phyloP scores from a whole-genome alignment of 345 rosid genomes.

The Barbarea vulgaris region DNA sequence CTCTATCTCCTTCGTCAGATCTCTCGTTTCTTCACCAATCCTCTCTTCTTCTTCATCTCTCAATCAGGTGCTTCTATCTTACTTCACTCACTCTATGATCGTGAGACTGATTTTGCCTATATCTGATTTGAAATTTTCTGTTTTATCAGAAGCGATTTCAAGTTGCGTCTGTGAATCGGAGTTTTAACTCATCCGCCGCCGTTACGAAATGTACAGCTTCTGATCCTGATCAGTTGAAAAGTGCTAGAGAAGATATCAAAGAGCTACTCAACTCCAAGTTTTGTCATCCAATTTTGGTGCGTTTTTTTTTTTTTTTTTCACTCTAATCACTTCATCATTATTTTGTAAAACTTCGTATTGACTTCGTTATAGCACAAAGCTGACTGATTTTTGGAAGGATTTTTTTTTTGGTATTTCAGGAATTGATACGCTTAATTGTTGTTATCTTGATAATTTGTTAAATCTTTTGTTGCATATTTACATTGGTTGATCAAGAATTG shows the following conservation, averaged over 20 bases:
- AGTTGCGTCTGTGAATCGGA: slow-evolving; percentile 36
- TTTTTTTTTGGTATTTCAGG: neutral
- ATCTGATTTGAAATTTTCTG: neutral
- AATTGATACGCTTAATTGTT: neutral
- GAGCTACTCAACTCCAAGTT: slow-evolving; percentile 68
- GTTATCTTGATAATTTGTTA: neutral
- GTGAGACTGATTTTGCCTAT: neutral
- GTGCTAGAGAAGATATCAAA: slow-evolving; percentile 84
- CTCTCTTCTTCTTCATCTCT: slow-evolving; percentile 42
- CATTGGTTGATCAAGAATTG: neutral
- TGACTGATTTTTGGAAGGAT: too few relatives aligned
- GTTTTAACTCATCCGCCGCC: slow-evolving; percentile 52
- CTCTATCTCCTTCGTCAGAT: slow-evolving; percentile 48
- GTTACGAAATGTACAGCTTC: slow-evolving; percentile 58
- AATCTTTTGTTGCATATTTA: neutral
- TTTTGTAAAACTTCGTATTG: too few relatives aligned
- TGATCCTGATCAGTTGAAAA: slow-evolving; percentile 80
- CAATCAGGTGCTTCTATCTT: slow-evolving; percentile 49
- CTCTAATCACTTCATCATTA: neutral
- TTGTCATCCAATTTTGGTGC: slow-evolving; percentile 90
- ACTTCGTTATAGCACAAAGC: neutral
- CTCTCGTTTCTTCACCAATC: slow-evolving; percentile 60
- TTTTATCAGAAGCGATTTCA: slow-evolving; percentile 48
- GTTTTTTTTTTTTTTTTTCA: too few relatives aligned
- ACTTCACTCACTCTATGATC: neutral